A percentile compares a stretch with the other conserved stretches of the same genome.
These are phyloP conservation scores for Isabelozyma heimii DNA, from an alignment of 805 yeast species.

Conservation along the genomic window DNA sequence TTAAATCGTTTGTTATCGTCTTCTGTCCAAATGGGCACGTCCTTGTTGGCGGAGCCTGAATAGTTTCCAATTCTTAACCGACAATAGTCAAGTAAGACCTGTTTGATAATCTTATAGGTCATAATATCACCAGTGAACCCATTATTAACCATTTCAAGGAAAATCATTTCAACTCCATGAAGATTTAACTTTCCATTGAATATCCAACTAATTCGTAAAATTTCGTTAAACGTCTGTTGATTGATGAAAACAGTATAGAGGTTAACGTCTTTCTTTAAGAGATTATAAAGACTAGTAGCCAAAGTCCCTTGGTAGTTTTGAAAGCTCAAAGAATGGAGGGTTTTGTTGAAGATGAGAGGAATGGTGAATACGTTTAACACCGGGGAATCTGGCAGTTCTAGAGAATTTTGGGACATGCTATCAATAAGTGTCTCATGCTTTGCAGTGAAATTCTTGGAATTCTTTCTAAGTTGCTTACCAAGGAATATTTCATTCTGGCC, in stretches of 20 bases:
- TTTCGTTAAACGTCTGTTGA: constrained; percentile 41
- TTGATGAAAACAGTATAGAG: constrained; percentile 34
- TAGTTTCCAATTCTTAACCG: constrained; percentile 15
- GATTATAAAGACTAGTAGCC: constrained; percentile 34
- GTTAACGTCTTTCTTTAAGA: constrained; percentile 28
- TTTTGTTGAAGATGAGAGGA: constrained; percentile 34
- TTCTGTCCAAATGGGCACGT: constrained; percentile 32
- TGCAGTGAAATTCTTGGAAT: constrained; percentile 8
- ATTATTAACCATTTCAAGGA: constrained; percentile 38
- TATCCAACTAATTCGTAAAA: constrained; percentile 35
- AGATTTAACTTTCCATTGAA: constrained; percentile 35
- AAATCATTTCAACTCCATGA: constrained; percentile 30
- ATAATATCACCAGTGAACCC: constrained; percentile 37
- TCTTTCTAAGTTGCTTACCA: constrained; percentile 9
- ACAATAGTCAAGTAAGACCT: constrained; percentile 33
- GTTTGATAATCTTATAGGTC: constrained; percentile 34
- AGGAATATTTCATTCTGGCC: constrained; percentile 8
- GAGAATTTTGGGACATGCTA: constrained; percentile 10
- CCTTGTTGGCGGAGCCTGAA: constrained; percentile 22
- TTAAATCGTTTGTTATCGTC: constrained; percentile 33
- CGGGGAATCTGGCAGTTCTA: constrained; percentile 19
- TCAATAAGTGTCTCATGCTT: constrained; percentile 18
- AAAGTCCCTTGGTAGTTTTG: constrained; percentile 33
- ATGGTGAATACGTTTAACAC: constrained; percentile 29
- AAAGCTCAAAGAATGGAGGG: constrained; percentile 19